phyloP scores from a whole-genome alignment of 257 asterid genomes.

The Nicotiana benthamiana region DNA sequence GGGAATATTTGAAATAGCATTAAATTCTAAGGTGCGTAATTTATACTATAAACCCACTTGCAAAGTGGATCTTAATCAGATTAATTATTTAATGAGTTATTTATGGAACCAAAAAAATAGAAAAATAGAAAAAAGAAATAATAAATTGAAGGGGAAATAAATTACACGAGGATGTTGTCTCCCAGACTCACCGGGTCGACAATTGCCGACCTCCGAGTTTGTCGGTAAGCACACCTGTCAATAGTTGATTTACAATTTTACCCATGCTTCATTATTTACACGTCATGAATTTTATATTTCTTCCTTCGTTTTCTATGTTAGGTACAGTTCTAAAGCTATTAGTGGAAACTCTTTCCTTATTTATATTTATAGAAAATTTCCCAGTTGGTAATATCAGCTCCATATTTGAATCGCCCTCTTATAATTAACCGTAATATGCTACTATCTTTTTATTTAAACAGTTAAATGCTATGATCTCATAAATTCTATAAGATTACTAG shows the following conservation, averaged over 20 bases:
- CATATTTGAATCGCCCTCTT: neutral
- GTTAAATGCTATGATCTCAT: neutral
- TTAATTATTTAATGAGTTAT: neutral
- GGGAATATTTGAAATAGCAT: constrained; percentile 37
- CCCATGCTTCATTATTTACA: constrained; percentile 10
- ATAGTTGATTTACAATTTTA: constrained; percentile 19
- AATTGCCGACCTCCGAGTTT: constrained; percentile 63
- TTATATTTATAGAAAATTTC: neutral
- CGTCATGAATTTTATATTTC: neutral
- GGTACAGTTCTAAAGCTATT: neutral
- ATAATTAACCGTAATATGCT: too few species aligned
- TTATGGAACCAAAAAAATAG: neutral
- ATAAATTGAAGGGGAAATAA: neutral
- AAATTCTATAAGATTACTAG: neutral
- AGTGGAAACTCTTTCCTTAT: neutral
- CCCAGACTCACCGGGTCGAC: constrained; percentile 63
- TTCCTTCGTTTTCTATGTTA: neutral
- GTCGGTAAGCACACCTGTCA: constrained; percentile 57
- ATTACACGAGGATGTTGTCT: constrained; percentile 38
- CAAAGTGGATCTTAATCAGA: neutral
- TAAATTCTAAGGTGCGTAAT: constrained; percentile 12
- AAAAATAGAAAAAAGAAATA: neutral
- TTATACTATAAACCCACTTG: neutral
- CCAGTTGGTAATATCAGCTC: neutral
- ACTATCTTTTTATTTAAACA: too few species aligned